phyloP scores from a whole-genome alignment of 2,329 filamentous ascomycete genomes.

The Penicillium capsulatum region DNA sequence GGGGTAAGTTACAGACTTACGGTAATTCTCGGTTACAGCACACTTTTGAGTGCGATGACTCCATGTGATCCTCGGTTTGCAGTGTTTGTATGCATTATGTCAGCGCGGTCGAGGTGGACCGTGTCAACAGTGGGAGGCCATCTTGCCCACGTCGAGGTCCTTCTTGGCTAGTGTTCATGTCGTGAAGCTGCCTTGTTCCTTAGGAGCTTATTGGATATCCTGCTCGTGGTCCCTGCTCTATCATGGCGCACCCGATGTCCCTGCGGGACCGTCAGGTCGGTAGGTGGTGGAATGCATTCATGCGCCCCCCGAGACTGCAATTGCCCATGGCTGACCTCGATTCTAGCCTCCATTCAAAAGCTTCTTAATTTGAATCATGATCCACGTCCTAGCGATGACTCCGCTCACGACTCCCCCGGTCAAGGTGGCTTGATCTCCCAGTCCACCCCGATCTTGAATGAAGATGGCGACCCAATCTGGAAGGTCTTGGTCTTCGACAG shows the following conservation, averaged over 20 bases:
- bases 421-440: conserved; percentile 61
- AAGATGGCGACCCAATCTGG: conserved; percentile 91
- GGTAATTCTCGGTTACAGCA: too few species aligned
- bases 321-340: conserved; percentile 6
- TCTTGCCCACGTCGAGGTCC: neutral
- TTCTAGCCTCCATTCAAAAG: conserved; percentile 80
- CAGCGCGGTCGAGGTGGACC: neutral
- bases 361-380: conserved; percentile 91
- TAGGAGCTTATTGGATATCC: conserved; percentile 12
- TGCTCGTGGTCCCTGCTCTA: conserved; percentile 21
- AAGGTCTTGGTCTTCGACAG: conserved; percentile 96
- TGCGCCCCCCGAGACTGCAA: neutral
- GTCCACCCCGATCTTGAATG: conserved; percentile 74
- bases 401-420: conserved; percentile 58
- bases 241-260: conserved; percentile 56
- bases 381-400: conserved; percentile 50
- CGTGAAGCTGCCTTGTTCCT: conserved; percentile 1
- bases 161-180: neutral
- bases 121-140: neutral
- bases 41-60: too few species aligned
- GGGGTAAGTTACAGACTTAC: too few species aligned
- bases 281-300: conserved; percentile 42
- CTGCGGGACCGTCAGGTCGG: conserved; percentile 70
- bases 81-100: neutral
- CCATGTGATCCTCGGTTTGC: neutral